Conservation (phyloP, 176 grass and related monocot genomes). For the Coix lacrymajobi region DNA sequence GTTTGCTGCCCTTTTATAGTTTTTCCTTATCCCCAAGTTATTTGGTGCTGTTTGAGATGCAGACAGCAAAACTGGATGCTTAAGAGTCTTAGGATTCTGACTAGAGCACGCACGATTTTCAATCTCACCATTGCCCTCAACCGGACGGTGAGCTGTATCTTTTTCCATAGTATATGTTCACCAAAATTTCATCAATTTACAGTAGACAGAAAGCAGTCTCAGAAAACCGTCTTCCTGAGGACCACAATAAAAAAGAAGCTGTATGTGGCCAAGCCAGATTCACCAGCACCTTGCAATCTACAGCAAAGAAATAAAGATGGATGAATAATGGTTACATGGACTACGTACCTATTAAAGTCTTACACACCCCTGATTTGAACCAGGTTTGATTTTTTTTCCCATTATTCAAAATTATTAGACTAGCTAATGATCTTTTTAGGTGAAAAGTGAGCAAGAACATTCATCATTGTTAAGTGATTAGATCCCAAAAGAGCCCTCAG, state of each 20-base stretch:
- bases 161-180: conserved; percentile 29
- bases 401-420: not conserved
- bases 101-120: conserved; percentile 18
- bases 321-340: not conserved
- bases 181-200: conserved; percentile 2
- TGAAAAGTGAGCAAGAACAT: too few relatives aligned
- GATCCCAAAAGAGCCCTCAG: not conserved
- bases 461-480: not conserved
- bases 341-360: not conserved
- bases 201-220: not conserved
- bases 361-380: not conserved
- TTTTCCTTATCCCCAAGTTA: conserved; percentile 24
- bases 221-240: not conserved
- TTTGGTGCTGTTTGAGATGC: conserved; percentile 25
- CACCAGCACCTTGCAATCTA: conserved; percentile 9
- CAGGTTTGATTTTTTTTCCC: not conserved
- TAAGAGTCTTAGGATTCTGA: conserved; percentile 22
- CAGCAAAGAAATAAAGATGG: conserved; percentile 14
- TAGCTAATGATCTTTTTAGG: not conserved
- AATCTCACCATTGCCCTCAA: conserved; percentile 2
- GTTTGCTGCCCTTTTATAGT: conserved; percentile 36
- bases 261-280: not conserved
- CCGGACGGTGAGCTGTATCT: conserved; percentile 7
- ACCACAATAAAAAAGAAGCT: not conserved
- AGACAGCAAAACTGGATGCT: conserved; percentile 10